Base-by-base conservation (phyloP, 805 yeast species). In the Zygoascus bituminiphila region DNA sequence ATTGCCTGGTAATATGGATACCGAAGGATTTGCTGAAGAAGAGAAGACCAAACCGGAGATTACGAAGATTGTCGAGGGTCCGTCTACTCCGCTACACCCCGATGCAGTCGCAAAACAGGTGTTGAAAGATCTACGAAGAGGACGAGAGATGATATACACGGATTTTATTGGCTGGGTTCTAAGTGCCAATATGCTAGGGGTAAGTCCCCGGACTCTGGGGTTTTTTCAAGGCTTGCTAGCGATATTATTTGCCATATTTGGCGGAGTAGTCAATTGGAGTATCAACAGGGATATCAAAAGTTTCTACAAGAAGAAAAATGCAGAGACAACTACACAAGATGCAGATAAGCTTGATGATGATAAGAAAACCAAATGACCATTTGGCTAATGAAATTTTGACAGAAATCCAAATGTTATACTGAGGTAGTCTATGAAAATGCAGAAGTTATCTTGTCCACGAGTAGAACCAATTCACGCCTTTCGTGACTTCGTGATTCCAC, bases 1-100 rank as follows among this genome's bases (percentile, higher is more conserved):
- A 0, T 82, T 79, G 58, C 95, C 98, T 0, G 98, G 98, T 0
- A 88, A 88, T 61, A 88, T 91, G 65, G 77, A 73, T 43, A 82
- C 94, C 54, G 98, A 89, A 63, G 99, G 98, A 0, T 93, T 65
- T 60, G 76, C 68, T 2, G 79, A 80, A 51, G 99, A 93, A 64
- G 83, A 89, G 61, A 65, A 67, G 48, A 83, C 94, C 2, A 93
- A 93, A 62, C 98, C 98, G 0, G 76, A 72, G 8, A 86, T 93
- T 49, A 88, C 97, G 1, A 77, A 73, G 54, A 66, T 66, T 26
- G 87, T 93, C 29, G 98, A 93, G 64, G 98, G 98, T 1, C 74
- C 94, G 1, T 83, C 94, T 4, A 63, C 59, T 4, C 79, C 96
- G 0, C 81, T 87, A 7, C 58, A 80, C 1, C 82, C 84, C 7